A percentile compares a stretch with the other conserved stretches of the same genome.
Conservation (phyloP, 192 early-diverging fungal genomes). For the Ambispora gerdemannii region DNA sequence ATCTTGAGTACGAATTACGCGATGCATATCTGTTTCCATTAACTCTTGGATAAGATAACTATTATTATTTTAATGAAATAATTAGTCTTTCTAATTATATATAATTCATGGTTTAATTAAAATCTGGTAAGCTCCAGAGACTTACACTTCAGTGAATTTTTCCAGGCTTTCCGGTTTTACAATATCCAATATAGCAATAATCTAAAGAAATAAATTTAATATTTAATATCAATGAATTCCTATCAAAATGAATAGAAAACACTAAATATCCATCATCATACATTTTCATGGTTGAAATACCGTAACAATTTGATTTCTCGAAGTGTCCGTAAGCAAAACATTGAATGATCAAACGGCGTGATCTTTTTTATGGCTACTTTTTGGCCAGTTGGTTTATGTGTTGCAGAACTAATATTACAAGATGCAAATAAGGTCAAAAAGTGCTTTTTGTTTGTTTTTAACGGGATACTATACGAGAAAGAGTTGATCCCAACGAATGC, state of each 20-base stretch:
- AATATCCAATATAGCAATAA: conserved; percentile 89
- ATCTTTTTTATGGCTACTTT: conserved; percentile 94
- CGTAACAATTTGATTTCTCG: conserved; percentile 83
- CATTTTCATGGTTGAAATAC: conserved; percentile 83
- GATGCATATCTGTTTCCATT: conserved; percentile 99
- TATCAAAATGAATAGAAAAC: conserved; percentile 7
- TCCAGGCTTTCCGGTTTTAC: conserved; percentile 76
- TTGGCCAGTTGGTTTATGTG: conserved; percentile 73
- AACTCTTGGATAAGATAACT: conserved; percentile 93
- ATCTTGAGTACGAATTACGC: conserved; percentile 94
- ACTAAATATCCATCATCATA: conserved; percentile 34
- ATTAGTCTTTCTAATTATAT: background rate
- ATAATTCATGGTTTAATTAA: background rate
- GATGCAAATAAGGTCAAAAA: background rate
- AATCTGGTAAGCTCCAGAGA: no score
- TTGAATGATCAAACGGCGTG: conserved; percentile 77
- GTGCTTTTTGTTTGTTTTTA: no score
- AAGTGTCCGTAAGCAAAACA: conserved; percentile 79
- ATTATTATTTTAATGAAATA: background rate
- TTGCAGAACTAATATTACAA: conserved; percentile 61
- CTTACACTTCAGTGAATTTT: conserved; percentile 87
- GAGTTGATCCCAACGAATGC: no score
- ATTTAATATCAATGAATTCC: background rate
- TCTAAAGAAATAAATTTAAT: conserved; percentile 47
- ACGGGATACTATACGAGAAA: no score